Percentiles rank a stretch among this genome's conserved stretches.
phyloP scores from a whole-genome alignment of 768 basidiomycete genomes.

The Suillus bovinus region DNA sequence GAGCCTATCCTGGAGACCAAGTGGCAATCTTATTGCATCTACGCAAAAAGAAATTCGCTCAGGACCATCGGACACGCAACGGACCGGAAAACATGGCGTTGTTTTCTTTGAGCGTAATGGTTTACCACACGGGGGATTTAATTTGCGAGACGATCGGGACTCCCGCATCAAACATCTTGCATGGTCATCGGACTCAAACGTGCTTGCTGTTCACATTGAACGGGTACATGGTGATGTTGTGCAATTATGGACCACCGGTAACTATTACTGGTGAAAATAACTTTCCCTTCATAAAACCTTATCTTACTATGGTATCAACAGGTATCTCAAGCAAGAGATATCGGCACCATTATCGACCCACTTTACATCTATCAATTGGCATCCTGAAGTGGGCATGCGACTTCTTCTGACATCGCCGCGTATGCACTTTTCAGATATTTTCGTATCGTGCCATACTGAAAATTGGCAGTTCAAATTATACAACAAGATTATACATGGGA shows the following conservation, averaged over 20 bases:
- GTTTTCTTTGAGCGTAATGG: slow-evolving; percentile 98
- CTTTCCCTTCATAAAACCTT: not conserved
- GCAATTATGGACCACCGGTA: slow-evolving; percentile 92
- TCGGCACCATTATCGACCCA: slow-evolving; percentile 48
- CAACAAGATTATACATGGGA: slow-evolving; percentile 77
- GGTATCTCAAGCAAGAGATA: slow-evolving; percentile 95
- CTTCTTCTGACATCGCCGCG: slow-evolving; percentile 68
- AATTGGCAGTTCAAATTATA: slow-evolving; percentile 48
- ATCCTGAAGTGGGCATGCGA: slow-evolving; percentile 73
- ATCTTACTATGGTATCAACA: slow-evolving; percentile 26
- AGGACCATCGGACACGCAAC: slow-evolving; percentile 66
- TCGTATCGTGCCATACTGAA: not conserved
- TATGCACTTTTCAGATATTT: slow-evolving; percentile 36
- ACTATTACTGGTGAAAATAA: slow-evolving; percentile 82
- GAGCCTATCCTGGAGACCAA: slow-evolving; percentile 79
- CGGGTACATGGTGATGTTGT: slow-evolving; percentile 71
- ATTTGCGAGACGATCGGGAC: slow-evolving; percentile 58
- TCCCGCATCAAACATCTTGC: slow-evolving; percentile 73
- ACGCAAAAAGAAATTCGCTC: slow-evolving; percentile 78
- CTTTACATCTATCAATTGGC: slow-evolving; percentile 83
- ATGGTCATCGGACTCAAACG: slow-evolving; percentile 89
- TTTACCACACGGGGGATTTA: slow-evolving; percentile 87
- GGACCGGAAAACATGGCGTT: slow-evolving; percentile 74
- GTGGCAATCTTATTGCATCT: slow-evolving; percentile 80
- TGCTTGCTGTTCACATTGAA: slow-evolving; percentile 86